Base-by-base conservation (phyloP, 257 asterid species). In the Anisodus acutangulus region DNA sequence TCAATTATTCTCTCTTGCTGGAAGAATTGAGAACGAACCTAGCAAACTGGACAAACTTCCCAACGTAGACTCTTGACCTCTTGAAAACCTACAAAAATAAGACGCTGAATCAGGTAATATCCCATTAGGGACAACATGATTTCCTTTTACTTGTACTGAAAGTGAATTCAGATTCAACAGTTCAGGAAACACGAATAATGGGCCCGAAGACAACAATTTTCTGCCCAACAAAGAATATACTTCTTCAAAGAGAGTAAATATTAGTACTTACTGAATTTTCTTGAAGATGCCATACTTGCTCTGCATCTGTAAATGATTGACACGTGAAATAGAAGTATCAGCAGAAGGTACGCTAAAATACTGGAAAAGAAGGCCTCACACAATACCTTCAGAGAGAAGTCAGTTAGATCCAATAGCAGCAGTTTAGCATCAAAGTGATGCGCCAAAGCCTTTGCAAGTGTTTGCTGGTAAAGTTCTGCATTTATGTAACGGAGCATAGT, bases 361-460 rank as follows among this genome's bases (percentile, higher is more conserved):
- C 64, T 0, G 80, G 58, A 72, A 84, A 78, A 86, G 60, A 69
- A 83, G 53, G 39, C 83, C 71, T 84, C 54, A 72, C 43, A 53
- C 47, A 83, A 51, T 53, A 95, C 99, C 98, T 97, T 97, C 5
- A 92, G 88, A 10, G 97, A 93, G 84, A 97, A 97, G 87, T 97
- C 97, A n/a, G 88, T 78, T 55, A 93, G 51, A 89, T 97, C 99
- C 87, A 97, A 84, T 85, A 95, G 64, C 13, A 97, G 88, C 90
- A 97, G 88, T 85, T 93, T 95, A 9, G 99, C 97, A 63, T 89
- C 92, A 64, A 88, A 97, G 82, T 90, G 89, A 87, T 92, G 93
- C 7, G 98, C 99, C 67, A 97, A 93, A 89, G 98, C 97, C 87
- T 89, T 90, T 43, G 99, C 96, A 79, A 97, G 98, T 78, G 83